Conservation (phyloP, 345 rosid genomes). For the Psidium friedrichsthalianum region DNA sequence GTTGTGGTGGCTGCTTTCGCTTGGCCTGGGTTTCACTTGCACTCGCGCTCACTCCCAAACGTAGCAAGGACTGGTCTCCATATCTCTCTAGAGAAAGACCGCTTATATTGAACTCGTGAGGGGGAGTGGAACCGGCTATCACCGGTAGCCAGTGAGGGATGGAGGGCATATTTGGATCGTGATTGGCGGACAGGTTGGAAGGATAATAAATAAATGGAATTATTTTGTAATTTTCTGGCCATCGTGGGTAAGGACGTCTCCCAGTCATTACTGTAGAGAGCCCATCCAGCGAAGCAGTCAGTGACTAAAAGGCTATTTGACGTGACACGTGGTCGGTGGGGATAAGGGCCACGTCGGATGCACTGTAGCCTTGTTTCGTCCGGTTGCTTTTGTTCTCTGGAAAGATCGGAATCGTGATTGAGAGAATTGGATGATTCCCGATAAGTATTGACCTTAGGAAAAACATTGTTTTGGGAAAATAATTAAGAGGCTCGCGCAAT, state of each 20-base stretch:
- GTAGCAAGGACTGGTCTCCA: constrained; percentile 3
- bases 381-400: background rate
- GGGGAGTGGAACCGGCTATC: constrained; percentile 7
- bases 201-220: too few species aligned
- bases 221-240: background rate
- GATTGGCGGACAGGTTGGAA: constrained; percentile 9
- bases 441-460: background rate
- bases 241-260: background rate
- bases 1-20: background rate
- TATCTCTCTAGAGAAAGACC: background rate
- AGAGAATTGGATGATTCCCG: background rate
- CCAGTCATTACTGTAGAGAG: background rate
- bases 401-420: background rate
- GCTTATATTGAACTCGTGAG: constrained; percentile 18
- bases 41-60: background rate
- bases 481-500: background rate
- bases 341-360: background rate
- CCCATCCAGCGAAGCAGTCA: background rate
- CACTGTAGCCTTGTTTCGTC: background rate
- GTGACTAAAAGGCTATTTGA: background rate
- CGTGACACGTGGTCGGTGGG: background rate
- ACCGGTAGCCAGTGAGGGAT: constrained; percentile 20
- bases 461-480: background rate
- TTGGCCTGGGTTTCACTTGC: background rate
- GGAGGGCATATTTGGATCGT: background rate